A percentile compares a stretch with the other conserved stretches of the same genome.
These are phyloP conservation scores for Aspergillus sp. DNA, from an alignment of 2,329 filamentous ascomycete genomes.

Conservation along the genomic window DNA sequence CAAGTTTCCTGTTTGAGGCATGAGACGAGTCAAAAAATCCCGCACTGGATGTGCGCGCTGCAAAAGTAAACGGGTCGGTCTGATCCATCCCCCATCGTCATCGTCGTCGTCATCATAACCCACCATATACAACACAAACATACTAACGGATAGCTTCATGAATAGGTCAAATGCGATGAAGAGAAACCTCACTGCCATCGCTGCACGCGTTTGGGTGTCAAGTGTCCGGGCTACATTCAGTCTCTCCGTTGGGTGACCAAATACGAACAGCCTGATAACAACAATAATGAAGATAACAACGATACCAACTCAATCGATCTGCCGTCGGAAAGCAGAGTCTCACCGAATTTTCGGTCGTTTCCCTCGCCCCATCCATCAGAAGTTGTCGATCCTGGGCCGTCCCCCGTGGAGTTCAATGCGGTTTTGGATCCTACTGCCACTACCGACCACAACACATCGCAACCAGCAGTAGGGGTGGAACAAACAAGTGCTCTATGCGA, in stretches of 20 bases:
- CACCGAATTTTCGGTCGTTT: no score
- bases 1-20: conserved; percentile 4
- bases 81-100: background rate
- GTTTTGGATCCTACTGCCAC: no score
- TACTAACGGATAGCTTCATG: conserved; percentile 1
- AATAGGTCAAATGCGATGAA: conserved; percentile 37
- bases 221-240: conserved; percentile 34
- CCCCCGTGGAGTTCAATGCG: no score
- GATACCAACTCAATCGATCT: no score
- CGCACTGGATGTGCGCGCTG: conserved; percentile 39
- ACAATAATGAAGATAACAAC: conserved; percentile 1
- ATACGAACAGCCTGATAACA: conserved; percentile 12
- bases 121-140: background rate
- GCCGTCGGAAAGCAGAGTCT: no score
- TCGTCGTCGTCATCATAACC: conserved; percentile 1
- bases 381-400: no score
- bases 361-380: no score
- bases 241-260: conserved; percentile 35
- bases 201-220: conserved; percentile 33
- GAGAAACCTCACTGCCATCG: conserved; percentile 34
- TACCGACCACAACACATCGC: no score
- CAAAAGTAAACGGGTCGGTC: conserved; percentile 35
- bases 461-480: conserved; percentile 3
- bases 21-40: conserved; percentile 39
- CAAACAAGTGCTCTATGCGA: conserved; percentile 19